These are phyloP conservation scores for Polygonum maritimum DNA, from an alignment of 148 eudicot genomes.

Conservation along the genomic window DNA sequence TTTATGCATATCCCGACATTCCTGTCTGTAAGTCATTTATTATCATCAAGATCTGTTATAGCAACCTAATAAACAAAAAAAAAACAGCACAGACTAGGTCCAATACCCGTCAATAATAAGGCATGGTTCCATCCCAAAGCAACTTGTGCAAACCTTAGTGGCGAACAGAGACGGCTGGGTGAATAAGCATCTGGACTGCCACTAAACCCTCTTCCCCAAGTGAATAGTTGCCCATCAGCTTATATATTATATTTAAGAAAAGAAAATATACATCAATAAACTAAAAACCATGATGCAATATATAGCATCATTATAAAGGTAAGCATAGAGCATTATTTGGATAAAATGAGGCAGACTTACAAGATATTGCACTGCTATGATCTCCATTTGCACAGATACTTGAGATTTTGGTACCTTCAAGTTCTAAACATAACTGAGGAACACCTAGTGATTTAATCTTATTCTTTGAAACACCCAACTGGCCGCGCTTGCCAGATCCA, in stretches of 20 bases:
- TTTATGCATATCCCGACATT: conserved; percentile 9
- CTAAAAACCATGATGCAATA: background rate
- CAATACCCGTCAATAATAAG: conserved; percentile 51
- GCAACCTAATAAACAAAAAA: conserved; percentile 6
- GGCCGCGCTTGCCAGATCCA: conserved; percentile 90
- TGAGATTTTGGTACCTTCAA: conserved; percentile 31
- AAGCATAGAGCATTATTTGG: background rate
- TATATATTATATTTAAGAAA: conserved; percentile 18
- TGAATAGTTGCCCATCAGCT: conserved; percentile 63
- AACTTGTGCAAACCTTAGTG: conserved; percentile 42
- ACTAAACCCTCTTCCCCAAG: conserved; percentile 82
- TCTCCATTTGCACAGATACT: conserved; percentile 78
- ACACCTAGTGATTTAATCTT: conserved; percentile 34
- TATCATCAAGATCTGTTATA: background rate
- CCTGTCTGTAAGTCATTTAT: conserved; percentile 8
- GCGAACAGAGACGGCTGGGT: conserved; percentile 32
- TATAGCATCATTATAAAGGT: background rate
- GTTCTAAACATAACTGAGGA: conserved; percentile 51
- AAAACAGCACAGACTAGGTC: background rate
- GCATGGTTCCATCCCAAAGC: conserved; percentile 96
- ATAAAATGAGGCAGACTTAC: conserved; percentile 23
- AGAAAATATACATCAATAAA: background rate
- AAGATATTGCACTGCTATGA: conserved; percentile 79
- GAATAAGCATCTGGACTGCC: conserved; percentile 31
- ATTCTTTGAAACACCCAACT: conserved; percentile 61